phyloP scores from a whole-genome alignment of 2,329 filamentous ascomycete genomes.

The Alternaria consortialis region DNA sequence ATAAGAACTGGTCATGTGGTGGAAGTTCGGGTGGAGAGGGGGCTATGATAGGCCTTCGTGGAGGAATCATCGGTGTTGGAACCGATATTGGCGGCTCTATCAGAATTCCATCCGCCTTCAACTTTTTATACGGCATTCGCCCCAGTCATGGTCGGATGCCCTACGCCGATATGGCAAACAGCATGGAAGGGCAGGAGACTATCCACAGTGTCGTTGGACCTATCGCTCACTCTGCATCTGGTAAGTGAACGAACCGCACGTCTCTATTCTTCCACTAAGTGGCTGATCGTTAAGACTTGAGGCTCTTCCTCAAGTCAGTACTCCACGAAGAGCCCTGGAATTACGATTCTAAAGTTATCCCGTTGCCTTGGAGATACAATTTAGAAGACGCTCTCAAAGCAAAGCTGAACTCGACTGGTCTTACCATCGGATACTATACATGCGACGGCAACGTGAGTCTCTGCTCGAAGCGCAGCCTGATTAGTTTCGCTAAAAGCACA shows the following conservation, averaged over 20 bases:
- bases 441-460: conserved; percentile 17
- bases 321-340: conserved; percentile 68
- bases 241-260: not conserved
- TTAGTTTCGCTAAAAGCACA: conserved; percentile 6
- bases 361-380: conserved; percentile 64
- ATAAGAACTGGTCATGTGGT: conserved; percentile 60
- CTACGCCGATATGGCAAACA: conserved; percentile 58
- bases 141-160: conserved; percentile 54
- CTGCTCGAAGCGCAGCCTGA: conserved; percentile 25
- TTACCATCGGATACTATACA: conserved; percentile 63
- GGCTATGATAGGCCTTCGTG: conserved; percentile 61
- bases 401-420: conserved; percentile 51
- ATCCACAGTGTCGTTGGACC: conserved; percentile 68
- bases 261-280: not conserved
- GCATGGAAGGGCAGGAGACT: conserved; percentile 67
- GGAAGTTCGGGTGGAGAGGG: conserved; percentile 67
- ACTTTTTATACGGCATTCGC: conserved; percentile 63
- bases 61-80: conserved; percentile 64
- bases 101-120: conserved; percentile 65
- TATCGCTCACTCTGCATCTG: conserved; percentile 35
- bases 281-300: conserved; percentile 21
- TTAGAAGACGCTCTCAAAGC: conserved; percentile 10
- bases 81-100: conserved; percentile 65
- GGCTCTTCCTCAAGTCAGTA: conserved; percentile 62
- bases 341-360: conserved; percentile 68